phyloP scores from a whole-genome alignment of 2,329 filamentous ascomycete species.

The Microdochium bolleyi region DNA sequence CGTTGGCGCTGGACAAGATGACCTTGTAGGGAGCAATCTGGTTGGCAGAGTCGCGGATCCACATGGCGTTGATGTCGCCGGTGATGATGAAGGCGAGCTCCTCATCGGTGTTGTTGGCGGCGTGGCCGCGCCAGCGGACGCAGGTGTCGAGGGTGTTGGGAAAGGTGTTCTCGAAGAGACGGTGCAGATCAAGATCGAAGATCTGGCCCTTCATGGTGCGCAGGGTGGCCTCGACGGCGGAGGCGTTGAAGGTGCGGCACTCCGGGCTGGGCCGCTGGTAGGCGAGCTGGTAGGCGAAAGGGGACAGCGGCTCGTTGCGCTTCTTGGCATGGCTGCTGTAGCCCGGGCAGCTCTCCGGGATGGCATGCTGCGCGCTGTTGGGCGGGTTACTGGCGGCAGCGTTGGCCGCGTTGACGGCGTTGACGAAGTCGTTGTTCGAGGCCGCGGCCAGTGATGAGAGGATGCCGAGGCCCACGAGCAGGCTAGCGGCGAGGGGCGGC shows the following conservation, averaged over 20 bases:
- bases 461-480: not conserved
- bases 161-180: conserved; percentile 65
- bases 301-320: conserved; percentile 62
- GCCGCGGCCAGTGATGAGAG: not conserved
- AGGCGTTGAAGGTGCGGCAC: conserved; percentile 76
- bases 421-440: not conserved
- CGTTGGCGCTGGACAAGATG: conserved; percentile 45
- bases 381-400: not conserved
- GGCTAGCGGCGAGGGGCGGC: not conserved
- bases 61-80: conserved; percentile 87
- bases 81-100: conserved; percentile 78
- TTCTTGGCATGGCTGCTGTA: conserved; percentile 52
- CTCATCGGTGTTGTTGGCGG: conserved; percentile 48
- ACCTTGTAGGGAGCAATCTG: conserved; percentile 69
- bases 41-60: conserved; percentile 82
- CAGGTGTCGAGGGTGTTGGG: conserved; percentile 72
- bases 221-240: conserved; percentile 70
- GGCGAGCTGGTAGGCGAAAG: conserved; percentile 68
- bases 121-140: conserved; percentile 57
- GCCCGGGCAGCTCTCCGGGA: conserved; percentile 45
- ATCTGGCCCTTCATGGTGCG: conserved; percentile 60
- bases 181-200: conserved; percentile 66
- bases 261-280: conserved; percentile 68
- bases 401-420: not conserved
- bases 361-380: not conserved